Conservation (phyloP, 2,329 filamentous ascomycete genomes). For the Aspergillus sp. region DNA sequence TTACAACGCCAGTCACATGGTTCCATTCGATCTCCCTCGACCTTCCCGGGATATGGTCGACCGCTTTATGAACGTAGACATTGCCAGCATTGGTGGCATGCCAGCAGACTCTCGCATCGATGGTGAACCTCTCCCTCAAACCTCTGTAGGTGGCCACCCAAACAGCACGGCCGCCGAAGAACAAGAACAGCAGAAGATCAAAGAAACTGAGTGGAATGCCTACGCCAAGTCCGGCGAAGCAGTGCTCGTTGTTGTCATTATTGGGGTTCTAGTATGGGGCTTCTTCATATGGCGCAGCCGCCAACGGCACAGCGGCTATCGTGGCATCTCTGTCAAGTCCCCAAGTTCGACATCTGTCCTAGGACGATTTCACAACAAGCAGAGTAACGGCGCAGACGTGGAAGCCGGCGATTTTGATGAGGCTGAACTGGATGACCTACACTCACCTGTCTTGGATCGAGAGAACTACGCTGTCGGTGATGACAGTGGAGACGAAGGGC, state of each 20-base stretch:
- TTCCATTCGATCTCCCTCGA: conserved; percentile 87
- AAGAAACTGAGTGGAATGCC: conserved; percentile 82
- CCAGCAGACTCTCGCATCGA: conserved; percentile 80
- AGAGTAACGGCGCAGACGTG: conserved; percentile 48
- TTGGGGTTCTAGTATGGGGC: conserved; percentile 73
- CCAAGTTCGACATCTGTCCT: conserved; percentile 43
- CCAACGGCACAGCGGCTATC: conserved; percentile 46
- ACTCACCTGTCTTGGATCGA: conserved; percentile 33
- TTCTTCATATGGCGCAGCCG: conserved; percentile 64
- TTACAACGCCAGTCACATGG: conserved; percentile 97
- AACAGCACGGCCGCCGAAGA: conserved; percentile 68
- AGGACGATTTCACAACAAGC: conserved; percentile 49
- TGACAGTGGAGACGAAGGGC: conserved; percentile 39
- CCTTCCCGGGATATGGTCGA: conserved; percentile 94
- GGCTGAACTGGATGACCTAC: conserved; percentile 58
- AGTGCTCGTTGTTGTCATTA: conserved; percentile 75
- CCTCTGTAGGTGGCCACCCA: conserved; percentile 71
- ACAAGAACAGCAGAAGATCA: conserved; percentile 69
- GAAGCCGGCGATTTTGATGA: conserved; percentile 65
- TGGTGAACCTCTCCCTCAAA: conserved; percentile 77
- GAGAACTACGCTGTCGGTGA: conserved; percentile 51
- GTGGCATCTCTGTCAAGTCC: conserved; percentile 45
- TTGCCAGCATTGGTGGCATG: conserved; percentile 77
- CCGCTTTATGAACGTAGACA: conserved; percentile 91
- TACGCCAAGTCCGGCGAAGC: conserved; percentile 86